Conservation (phyloP, 2,329 filamentous ascomycete species). For the Chaetomium globosum region DNA sequence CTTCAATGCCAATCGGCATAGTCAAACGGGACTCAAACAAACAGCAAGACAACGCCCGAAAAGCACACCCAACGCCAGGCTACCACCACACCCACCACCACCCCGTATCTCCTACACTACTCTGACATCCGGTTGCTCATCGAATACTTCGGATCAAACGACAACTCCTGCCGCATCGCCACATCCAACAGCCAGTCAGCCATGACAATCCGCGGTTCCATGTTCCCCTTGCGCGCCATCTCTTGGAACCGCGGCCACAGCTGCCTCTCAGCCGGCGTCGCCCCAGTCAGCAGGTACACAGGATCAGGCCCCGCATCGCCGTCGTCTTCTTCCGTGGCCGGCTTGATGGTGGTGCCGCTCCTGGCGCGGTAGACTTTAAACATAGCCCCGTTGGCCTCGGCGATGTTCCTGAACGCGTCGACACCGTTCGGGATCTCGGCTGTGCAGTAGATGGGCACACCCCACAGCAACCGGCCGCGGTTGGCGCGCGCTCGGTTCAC, state of each 20-base stretch:
- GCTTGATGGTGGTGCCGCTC: constrained; percentile 66
- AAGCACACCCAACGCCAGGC: constrained; percentile 22
- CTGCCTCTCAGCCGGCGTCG: constrained; percentile 65
- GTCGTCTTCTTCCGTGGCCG: constrained; percentile 64
- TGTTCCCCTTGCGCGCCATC: constrained; percentile 76
- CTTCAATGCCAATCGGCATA: not conserved
- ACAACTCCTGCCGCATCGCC: constrained; percentile 82
- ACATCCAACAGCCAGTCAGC: constrained; percentile 89
- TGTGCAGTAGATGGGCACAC: constrained; percentile 82
- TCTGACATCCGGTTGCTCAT: constrained; percentile 42
- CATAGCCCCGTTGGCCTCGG: constrained; percentile 83
- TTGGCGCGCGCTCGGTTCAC: constrained; percentile 73
- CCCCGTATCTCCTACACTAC: not conserved
- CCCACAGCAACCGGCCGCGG: constrained; percentile 72
- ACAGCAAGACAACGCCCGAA: not conserved
- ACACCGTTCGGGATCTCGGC: constrained; percentile 76
- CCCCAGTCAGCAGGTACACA: constrained; percentile 79
- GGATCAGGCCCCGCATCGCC: constrained; percentile 66
- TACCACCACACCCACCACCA: not conserved
- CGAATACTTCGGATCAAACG: constrained; percentile 66
- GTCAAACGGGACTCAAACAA: not conserved
- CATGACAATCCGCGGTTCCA: constrained; percentile 77
- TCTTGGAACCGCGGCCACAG: constrained; percentile 80
- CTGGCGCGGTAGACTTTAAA: constrained; percentile 77
- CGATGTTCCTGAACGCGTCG: constrained; percentile 83